Percentiles rank a stretch among this genome's conserved stretches.
These are phyloP conservation scores for Solanum hybrid DNA, from an alignment of 305 asterid species.

Conservation along the genomic window DNA sequence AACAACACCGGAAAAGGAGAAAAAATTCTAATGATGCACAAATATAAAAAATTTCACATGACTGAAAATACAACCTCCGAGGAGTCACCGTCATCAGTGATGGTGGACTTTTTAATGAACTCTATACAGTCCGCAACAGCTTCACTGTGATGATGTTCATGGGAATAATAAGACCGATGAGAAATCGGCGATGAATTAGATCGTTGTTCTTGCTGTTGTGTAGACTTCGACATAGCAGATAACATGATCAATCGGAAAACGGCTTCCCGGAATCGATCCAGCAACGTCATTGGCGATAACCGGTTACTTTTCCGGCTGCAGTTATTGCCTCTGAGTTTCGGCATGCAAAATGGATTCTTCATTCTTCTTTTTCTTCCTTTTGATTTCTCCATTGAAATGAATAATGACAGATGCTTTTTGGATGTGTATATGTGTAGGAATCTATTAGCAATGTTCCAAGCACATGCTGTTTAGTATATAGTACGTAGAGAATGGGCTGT, in stretches of 20 bases:
- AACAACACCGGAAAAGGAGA: background rate
- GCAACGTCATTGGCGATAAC: constrained; percentile 31
- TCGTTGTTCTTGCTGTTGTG: background rate
- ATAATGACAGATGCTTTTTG: background rate
- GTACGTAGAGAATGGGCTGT: background rate
- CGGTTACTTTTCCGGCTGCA: constrained; percentile 23
- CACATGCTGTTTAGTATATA: constrained; percentile 5
- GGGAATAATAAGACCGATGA: background rate
- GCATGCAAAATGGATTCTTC: constrained; percentile 42
- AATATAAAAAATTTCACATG: background rate
- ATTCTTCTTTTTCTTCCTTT: constrained; percentile 9
- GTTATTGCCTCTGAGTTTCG: constrained; percentile 21
- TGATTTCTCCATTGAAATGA: background rate
- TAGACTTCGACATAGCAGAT: constrained; percentile 44
- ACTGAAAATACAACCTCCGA: constrained; percentile 12
- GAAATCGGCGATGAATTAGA: constrained; percentile 5
- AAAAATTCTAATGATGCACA: background rate
- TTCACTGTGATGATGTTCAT: constrained; percentile 45
- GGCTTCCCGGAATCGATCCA: constrained; percentile 58
- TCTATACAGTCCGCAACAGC: constrained; percentile 68
- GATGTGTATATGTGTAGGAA: background rate
- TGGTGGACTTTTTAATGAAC: constrained; percentile 46
- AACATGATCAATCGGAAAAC: constrained; percentile 50
- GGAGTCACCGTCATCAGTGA: constrained; percentile 17
- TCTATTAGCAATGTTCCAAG: background rate